Base-by-base conservation (phyloP, 2,329 filamentous ascomycete species). In the Curvularia lunata region DNA sequence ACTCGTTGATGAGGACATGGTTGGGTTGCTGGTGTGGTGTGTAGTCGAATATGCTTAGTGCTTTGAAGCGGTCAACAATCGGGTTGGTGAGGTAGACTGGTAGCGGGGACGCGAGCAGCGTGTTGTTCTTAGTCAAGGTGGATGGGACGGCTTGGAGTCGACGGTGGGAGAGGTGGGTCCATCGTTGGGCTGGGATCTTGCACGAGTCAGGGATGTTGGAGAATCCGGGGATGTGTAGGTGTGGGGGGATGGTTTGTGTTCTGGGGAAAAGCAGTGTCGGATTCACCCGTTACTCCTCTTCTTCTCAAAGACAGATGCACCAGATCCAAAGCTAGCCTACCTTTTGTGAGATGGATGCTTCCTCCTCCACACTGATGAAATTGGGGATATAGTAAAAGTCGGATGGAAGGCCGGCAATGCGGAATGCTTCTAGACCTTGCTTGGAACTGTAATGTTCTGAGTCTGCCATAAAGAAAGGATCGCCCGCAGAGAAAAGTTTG, bases 1-100 rank as follows among this genome's bases (percentile, higher is more conserved):
- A 99, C 75, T 97, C 93, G 72, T 99, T 99, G 67, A 98, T 87
- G 37, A 98, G 82, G 45, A 96, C 91, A 78, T 98, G 95, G 69
- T 98, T 99, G 2, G 94, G 91, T 4, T 81, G 82, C 18, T 80
- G 69, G 71, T 98, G 93, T 5, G 91, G 91, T 49, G 92, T 91
- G 19, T 81, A 73, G 2, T 74, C 61, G 70, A 88, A 89, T 12
- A 88, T 78, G 4, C 77, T 77, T 0, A 84, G 68, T 1, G 69
- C 62, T 21, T 79, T 63, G 59, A 83, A 78, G 34, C 85, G 88
- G 3, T 85, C 77, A 49, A 95, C 78, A 46, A 96, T 81, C 2
- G 92, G 91, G 7, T 84, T 80, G 34, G 83, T 78, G 5, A 98
- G 86, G 88, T 91, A 98, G 5, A 79, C 48, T 13, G 94, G 93